Percentiles rank a stretch among this genome's conserved stretches.
These are phyloP conservation scores for Arthrobotrys entomopaga DNA, from an alignment of 2,329 filamentous ascomycete species.

Conservation along the genomic window DNA sequence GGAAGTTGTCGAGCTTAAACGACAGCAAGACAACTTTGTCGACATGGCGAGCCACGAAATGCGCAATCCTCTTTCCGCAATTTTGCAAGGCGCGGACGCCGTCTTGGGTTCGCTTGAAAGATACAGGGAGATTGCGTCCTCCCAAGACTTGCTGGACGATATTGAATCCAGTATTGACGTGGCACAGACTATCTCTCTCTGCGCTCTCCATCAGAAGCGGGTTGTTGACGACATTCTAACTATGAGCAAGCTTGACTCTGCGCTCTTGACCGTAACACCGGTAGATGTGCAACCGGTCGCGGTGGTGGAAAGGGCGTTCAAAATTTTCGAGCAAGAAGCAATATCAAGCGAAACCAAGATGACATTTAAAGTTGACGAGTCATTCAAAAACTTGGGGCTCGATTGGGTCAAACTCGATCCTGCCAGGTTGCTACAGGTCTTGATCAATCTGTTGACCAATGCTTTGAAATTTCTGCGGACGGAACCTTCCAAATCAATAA, in stretches of 20 bases:
- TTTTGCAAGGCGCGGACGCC: constrained; percentile 80
- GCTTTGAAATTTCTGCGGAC: constrained; percentile 74
- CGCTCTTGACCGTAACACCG: constrained; percentile 74
- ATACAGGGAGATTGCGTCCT: constrained; percentile 41
- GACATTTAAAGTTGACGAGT: constrained; percentile 74
- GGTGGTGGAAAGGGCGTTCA: constrained; percentile 76
- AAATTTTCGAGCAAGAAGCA: constrained; percentile 82
- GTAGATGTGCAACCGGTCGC: constrained; percentile 75
- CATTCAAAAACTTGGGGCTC: constrained; percentile 72
- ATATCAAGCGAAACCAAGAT: constrained; percentile 77
- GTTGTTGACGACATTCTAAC: constrained; percentile 76
- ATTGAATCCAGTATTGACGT: constrained; percentile 71
- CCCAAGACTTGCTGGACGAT: constrained; percentile 42
- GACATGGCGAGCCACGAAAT: constrained; percentile 71
- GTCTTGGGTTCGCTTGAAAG: constrained; percentile 63
- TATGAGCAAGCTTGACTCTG: constrained; percentile 67
- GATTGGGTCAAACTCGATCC: constrained; percentile 81
- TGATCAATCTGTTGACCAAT: constrained; percentile 72
- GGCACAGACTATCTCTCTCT: constrained; percentile 84
- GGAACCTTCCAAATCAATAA: constrained; percentile 70
- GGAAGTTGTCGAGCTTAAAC: constrained; percentile 69
- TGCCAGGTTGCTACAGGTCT: constrained; percentile 76
- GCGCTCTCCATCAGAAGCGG: constrained; percentile 80
- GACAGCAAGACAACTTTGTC: constrained; percentile 83
- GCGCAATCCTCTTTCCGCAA: constrained; percentile 79